These are phyloP conservation scores for Puccinellia tenuiflora DNA, from an alignment of 176 grass and related monocot species.

Conservation along the genomic window DNA sequence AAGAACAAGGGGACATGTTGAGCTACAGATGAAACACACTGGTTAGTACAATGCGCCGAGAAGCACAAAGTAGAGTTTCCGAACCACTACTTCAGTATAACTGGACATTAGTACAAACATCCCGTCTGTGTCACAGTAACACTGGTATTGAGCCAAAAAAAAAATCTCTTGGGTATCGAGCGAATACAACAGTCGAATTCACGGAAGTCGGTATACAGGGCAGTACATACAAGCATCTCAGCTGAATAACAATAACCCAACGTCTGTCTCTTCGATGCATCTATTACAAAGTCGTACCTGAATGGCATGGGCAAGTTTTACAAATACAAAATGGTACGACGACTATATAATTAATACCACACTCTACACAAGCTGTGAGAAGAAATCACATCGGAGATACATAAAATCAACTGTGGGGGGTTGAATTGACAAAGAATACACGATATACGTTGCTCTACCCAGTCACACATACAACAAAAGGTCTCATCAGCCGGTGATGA, in stretches of 20 bases:
- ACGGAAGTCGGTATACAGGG: not conserved
- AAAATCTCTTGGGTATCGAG: not conserved
- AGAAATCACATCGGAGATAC: not conserved
- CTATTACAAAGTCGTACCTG: not conserved
- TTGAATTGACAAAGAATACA: not conserved
- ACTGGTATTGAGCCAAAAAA: too few relatives aligned
- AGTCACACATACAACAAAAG: not conserved
- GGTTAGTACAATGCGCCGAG: too few relatives aligned
- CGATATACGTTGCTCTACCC: not conserved
- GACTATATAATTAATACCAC: not conserved
- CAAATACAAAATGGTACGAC: not conserved
- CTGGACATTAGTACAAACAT: too few relatives aligned
- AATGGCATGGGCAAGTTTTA: not conserved
- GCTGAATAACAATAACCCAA: not conserved
- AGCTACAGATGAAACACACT: too few relatives aligned
- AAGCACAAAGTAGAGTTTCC: too few relatives aligned
- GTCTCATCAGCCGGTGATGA: slow-evolving; percentile 51
- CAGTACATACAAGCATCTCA: not conserved
- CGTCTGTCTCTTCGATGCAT: not conserved
- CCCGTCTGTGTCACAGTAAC: too few relatives aligned
- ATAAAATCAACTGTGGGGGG: not conserved
- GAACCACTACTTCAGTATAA: too few relatives aligned
- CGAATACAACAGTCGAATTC: not conserved
- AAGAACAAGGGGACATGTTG: too few relatives aligned
- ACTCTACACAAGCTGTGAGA: slow-evolving; percentile 21